Base-by-base conservation (phyloP, 192 early-diverging fungal genomes). In the Backusella liffmaniae region DNA sequence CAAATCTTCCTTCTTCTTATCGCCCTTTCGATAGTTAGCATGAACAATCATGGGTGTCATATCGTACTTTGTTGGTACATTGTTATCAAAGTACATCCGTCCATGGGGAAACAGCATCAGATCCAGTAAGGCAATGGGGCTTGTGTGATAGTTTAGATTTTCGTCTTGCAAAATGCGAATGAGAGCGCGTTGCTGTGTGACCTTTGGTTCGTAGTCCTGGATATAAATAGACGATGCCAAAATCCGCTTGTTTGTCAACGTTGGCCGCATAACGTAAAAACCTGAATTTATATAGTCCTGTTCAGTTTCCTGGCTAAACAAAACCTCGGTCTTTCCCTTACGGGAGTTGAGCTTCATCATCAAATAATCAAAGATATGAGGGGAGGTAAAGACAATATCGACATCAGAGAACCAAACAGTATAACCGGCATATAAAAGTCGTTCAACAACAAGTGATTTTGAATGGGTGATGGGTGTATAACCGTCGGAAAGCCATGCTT, bases 391-490 rank as follows among this genome's bases (percentile, higher is more conserved):
- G n/a, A 83, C 82, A 32, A 83, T 83, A 73, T 83, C 82, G 3
- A 83, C 82, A 72, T 83, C 82, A 13, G 76, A 78, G 39, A 83
- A 83, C 78, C 78, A 80, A 0, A 83, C 82, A 23, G 82, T 83
- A 23, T 77, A 66, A 37, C 44, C 73, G 1, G 74, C 35, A 44
- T 83, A 80, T 10, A 83, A 51, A 12, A 83, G 71, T 30, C 82
- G 72, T 30, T 83, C 82, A 5, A 83, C 82, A 0, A 83, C 82
- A 21, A 83, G 66, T 18, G 82, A 80, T 37, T 83, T 83, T 37
- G 82, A 44, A 16, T 83, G 82, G 1, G 82, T 83, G 67, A 83
- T 83, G 4, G 82, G 78, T n/a, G 72, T 80, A 51, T 83, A 83
- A 32, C 73, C 59, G 9, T 49, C 59, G 18, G 62, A 68, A 26